These are phyloP conservation scores for Verticillium tricorpus DNA, from an alignment of 2,329 filamentous ascomycete species.

Conservation along the genomic window DNA sequence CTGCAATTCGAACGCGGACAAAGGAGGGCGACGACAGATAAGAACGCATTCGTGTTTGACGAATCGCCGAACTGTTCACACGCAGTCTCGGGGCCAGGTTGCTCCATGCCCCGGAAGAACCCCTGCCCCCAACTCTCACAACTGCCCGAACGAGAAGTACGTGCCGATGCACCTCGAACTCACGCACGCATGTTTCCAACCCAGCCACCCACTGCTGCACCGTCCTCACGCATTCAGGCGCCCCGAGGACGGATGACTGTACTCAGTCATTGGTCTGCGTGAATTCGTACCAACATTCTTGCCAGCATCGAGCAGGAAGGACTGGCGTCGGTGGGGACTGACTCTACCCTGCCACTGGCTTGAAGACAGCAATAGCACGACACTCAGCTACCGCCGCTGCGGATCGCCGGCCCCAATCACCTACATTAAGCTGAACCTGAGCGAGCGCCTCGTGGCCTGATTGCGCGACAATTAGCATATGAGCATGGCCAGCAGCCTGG, in stretches of 20 bases:
- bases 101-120: background rate
- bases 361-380: background rate
- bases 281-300: background rate
- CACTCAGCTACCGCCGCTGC: no score
- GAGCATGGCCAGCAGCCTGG: no score
- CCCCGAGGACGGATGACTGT: background rate
- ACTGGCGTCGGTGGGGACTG: no score
- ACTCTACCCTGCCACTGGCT: no score
- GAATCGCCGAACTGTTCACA: background rate
- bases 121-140: background rate
- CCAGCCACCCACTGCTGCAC: background rate
- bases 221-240: background rate
- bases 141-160: conserved; percentile 6
- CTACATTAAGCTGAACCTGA: no score
- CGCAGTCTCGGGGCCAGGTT: background rate
- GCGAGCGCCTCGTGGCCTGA: no score
- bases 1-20: background rate
- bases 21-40: background rate
- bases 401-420: no score
- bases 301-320: no score
- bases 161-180: conserved; percentile 3
- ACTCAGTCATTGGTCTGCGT: background rate
- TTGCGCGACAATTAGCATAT: no score
- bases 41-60: background rate
- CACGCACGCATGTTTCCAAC: background rate